Conservation (phyloP, 495 filamentous ascomycete species). For the Neurospora sp. region DNA sequence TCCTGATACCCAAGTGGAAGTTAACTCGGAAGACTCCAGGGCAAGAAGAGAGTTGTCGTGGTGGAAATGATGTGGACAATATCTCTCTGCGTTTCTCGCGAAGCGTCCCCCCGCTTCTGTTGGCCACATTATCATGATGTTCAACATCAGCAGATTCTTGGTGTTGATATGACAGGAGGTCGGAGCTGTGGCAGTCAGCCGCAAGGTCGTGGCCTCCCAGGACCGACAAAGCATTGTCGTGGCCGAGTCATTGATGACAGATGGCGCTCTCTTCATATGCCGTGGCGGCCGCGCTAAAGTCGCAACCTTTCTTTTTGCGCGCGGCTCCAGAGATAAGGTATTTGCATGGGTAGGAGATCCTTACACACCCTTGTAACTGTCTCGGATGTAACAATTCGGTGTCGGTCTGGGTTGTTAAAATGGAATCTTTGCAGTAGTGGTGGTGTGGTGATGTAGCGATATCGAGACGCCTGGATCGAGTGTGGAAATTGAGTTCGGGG, state of each 20-base stretch:
- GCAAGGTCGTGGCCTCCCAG: neutral
- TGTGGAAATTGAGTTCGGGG: neutral
- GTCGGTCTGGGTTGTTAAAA: neutral
- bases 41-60: neutral
- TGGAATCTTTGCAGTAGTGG: neutral
- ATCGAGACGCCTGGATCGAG: neutral
- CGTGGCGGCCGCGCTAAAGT: neutral
- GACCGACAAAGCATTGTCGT: neutral
- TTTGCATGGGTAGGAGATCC: neutral
- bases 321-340: neutral
- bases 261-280: neutral
- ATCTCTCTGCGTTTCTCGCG: neutral
- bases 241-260: neutral
- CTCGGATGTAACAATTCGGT: neutral
- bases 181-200: neutral
- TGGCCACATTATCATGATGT: neutral
- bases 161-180: neutral
- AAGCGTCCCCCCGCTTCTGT: neutral
- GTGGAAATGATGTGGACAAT: neutral
- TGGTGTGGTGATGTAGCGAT: neutral
- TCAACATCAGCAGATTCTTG: neutral
- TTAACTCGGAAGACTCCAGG: too few species aligned
- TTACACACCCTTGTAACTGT: neutral
- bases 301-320: neutral
- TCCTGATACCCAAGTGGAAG: neutral